Conservation (phyloP, 2,329 filamentous ascomycete genomes). For the Talaromyces verruculosus region DNA sequence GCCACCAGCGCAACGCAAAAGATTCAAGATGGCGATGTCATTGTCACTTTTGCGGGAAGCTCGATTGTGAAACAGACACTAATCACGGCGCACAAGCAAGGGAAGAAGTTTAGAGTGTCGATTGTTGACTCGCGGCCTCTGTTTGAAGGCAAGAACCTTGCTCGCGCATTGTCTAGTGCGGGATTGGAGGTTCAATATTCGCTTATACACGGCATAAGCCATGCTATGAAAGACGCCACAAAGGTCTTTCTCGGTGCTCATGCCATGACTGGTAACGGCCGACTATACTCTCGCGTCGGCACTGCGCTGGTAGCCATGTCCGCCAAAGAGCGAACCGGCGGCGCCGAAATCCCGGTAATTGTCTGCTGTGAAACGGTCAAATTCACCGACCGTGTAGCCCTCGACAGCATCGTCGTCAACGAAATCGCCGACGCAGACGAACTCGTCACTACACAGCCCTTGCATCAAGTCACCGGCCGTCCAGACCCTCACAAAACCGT, state of each 20-base stretch:
- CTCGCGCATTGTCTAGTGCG: slow-evolving; percentile 65
- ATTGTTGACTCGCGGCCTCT: slow-evolving; percentile 75
- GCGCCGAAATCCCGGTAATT: slow-evolving; percentile 72
- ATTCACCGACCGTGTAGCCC: slow-evolving; percentile 83
- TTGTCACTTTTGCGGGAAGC: slow-evolving; percentile 84
- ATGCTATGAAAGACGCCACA: slow-evolving; percentile 69
- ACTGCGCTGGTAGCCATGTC: slow-evolving; percentile 84
- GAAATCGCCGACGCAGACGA: slow-evolving; percentile 80
- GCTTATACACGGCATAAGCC: slow-evolving; percentile 73
- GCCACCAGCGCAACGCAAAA: slow-evolving; percentile 71
- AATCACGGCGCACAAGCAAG: slow-evolving; percentile 66
- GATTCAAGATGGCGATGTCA: slow-evolving; percentile 75
- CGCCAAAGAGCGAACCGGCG: slow-evolving; percentile 60
- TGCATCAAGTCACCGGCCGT: slow-evolving; percentile 36
- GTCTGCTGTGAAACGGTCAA: slow-evolving; percentile 94
- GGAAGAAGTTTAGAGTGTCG: slow-evolving; percentile 77
- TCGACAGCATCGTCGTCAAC: slow-evolving; percentile 91
- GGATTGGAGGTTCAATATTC: slow-evolving; percentile 80
- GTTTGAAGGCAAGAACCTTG: slow-evolving; percentile 69
- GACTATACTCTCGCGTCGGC: slow-evolving; percentile 82
- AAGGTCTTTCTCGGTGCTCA: slow-evolving; percentile 84
- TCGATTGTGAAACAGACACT: slow-evolving; percentile 82
- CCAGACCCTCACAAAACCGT: slow-evolving; percentile 27
- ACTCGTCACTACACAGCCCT: slow-evolving; percentile 44
- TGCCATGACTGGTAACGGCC: slow-evolving; percentile 92